Base-by-base conservation (phyloP, 371 early-diverging fungal species). In the Mortierella sp. region DNA sequence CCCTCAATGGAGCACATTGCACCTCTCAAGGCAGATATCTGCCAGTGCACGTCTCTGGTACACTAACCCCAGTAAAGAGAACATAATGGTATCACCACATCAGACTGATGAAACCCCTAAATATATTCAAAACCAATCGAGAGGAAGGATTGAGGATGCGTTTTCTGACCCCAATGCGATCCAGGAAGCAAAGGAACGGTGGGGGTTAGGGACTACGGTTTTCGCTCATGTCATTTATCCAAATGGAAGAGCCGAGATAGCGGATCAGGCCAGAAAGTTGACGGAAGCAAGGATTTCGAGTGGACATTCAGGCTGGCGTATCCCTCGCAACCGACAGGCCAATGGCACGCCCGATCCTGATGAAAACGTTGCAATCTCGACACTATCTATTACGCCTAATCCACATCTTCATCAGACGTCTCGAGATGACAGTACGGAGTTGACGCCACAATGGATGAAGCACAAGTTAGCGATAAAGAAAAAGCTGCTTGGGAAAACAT, bases 391-490 rank as follows among this genome's bases (percentile, higher is more conserved):
- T n/a, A 62, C 63, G 13, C 69, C 69, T 24, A 69, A 68, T 41
- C 77, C 68, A 32, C 68, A 77, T 16, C 66, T 69, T 13, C 78
- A 73, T 41, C 47, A 16, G 15, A 22, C 24, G 1, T 52, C 72
- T 24, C 36, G 45, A 10, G 63, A 63, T 59, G 47, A 22, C 2
- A 24, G 32, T 33, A 13, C 6, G 21, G 41, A 47, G 36, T 22
- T 15, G 6, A 50, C 62, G 3, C 78, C 80, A 0, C 50, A 50
- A 9, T 80, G 80, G 80, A 52, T 33, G 48, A 74, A 80, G 28
- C 80, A 80, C 45, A 70, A 69, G 33, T 11, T 68, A 13, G 59
- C 80, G 7, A 74, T 80, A 47, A 70, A 71, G 61, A 67, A 67
- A 21, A 80, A 80, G 33, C 45, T 68, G 1, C 36, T 22, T 2